A percentile compares a stretch with the other conserved stretches of the same genome.
These are phyloP conservation scores for Lentinus tigrinus DNA, from an alignment of 768 basidiomycete genomes.

Conservation along the genomic window DNA sequence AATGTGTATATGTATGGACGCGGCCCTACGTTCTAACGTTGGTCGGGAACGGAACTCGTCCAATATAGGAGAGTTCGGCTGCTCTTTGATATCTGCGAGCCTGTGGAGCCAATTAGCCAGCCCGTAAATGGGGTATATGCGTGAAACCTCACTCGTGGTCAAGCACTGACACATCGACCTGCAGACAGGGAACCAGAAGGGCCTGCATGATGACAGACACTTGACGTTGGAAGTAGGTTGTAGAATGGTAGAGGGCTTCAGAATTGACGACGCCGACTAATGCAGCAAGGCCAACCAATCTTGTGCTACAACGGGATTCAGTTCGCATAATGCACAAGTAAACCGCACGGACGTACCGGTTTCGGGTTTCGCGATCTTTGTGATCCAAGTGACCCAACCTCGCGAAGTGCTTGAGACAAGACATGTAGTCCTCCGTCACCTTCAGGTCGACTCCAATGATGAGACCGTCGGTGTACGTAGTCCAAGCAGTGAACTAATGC, in stretches of 20 bases:
- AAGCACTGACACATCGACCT: constrained; percentile 56
- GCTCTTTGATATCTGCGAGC: constrained; percentile 59
- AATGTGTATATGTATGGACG: constrained; percentile 85
- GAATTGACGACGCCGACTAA: constrained; percentile 79
- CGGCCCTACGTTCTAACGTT: constrained; percentile 75
- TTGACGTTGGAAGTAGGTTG: constrained; percentile 70
- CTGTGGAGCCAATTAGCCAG: constrained; percentile 33
- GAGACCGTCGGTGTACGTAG: constrained; percentile 86
- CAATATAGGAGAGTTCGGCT: constrained; percentile 74
- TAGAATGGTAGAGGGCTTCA: constrained; percentile 76
- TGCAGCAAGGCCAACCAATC: constrained; percentile 83
- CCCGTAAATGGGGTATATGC: neutral
- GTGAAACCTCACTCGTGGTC: constrained; percentile 61
- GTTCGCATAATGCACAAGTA: neutral
- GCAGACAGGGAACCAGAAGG: constrained; percentile 64
- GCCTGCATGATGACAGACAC: constrained; percentile 69
- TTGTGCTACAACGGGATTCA: constrained; percentile 50
- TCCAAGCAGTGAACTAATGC: constrained; percentile 85
- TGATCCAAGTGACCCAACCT: constrained; percentile 52
- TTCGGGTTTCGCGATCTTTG: constrained; percentile 67
- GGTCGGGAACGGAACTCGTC: constrained; percentile 84
- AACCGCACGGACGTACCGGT: constrained; percentile 49
- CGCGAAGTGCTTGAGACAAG: constrained; percentile 64
- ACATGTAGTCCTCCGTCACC: constrained; percentile 70
- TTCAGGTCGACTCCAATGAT: constrained; percentile 74